Conservation (phyloP, 2,329 filamentous ascomycete genomes). For the Trichoderma afroharzianum region DNA sequence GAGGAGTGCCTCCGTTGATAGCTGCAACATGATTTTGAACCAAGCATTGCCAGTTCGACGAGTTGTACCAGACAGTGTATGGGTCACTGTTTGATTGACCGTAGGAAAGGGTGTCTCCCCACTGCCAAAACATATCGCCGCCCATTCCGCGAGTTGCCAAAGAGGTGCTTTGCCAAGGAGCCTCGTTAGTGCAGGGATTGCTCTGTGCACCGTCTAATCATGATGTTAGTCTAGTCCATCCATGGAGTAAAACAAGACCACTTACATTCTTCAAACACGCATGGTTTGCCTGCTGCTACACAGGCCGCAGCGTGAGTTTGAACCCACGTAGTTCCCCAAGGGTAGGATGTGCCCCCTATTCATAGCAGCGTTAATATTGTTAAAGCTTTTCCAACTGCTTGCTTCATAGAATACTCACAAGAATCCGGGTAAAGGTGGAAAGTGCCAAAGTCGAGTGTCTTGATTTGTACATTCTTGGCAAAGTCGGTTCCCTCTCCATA, state of each 20-base stretch:
- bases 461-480: conserved; percentile 47
- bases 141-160: conserved; percentile 31
- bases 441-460: conserved; percentile 48
- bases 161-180: conserved; percentile 42
- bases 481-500: conserved; percentile 51
- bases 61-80: conserved; percentile 44
- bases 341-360: conserved; percentile 20
- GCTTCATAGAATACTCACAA: conserved; percentile 23
- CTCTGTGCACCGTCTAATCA: conserved; percentile 24
- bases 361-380: background rate
- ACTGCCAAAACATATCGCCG: conserved; percentile 40
- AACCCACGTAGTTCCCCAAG: conserved; percentile 22
- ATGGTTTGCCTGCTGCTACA: conserved; percentile 28
- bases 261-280: conserved; percentile 34
- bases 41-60: conserved; percentile 41
- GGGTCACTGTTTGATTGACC: conserved; percentile 42
- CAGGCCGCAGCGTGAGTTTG: conserved; percentile 29
- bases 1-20: background rate
- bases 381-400: conserved; percentile 18
- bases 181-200: conserved; percentile 40
- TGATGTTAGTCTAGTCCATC: background rate
- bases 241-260: background rate
- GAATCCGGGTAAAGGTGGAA: conserved; percentile 31
- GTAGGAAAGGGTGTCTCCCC: conserved; percentile 38
- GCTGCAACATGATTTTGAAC: conserved; percentile 40